Evolutionary conservation across 495 filamentous ascomycete genomes (phyloP), one percentile per base, ranked within the genome.

Genomic region (Glonium stellatum): DNA sequence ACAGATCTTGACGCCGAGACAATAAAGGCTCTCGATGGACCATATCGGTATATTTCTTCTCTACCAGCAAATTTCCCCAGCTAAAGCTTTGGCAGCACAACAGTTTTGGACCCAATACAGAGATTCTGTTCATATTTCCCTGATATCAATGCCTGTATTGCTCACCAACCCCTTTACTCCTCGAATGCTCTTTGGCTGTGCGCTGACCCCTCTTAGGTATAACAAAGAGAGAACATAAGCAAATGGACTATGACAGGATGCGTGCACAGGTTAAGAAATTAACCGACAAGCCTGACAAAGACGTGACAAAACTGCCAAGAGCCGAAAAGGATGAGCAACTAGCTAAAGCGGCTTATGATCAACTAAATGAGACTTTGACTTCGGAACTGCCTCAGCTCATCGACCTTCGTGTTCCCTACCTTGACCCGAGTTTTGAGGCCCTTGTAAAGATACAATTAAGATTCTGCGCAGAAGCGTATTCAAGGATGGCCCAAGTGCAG

Each of bases 61-160:
- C 31, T 52, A 18, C 31, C 42, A 18, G 6, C 37, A 27, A 41
- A 34, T 57, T 12, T 69, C 18, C 19, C 27, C 4, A 42, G 4
- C 13, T 19, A 44, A 13, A 44, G 13, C 10, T 18, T 18, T 44
- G 19, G 48, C 65, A 89, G 90, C 64, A 89, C 89, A 18, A 97
- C 92, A 1, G 93, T 98, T 22, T 79, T 98, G 8, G 93, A 98
- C 58, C 93, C 93, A 25, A 98, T 98, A 67, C 84, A 84, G 59
- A 81, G 90, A 49, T 98, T 97, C 77, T 97, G 93, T 72, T 89
- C 91, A 57, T 98, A 98, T 77, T 98, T 98, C 75, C 95, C 95
- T 5, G 93, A 98, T 71, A 92, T 97, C 64, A 98, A 98, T 73
- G 90, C 96, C 76, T 97, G 95, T 87, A 78, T 51, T 62, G n/a